These are phyloP conservation scores for Diphasiastrum complanatum DNA, from an alignment of 83 land plant species.

Conservation along the genomic window DNA sequence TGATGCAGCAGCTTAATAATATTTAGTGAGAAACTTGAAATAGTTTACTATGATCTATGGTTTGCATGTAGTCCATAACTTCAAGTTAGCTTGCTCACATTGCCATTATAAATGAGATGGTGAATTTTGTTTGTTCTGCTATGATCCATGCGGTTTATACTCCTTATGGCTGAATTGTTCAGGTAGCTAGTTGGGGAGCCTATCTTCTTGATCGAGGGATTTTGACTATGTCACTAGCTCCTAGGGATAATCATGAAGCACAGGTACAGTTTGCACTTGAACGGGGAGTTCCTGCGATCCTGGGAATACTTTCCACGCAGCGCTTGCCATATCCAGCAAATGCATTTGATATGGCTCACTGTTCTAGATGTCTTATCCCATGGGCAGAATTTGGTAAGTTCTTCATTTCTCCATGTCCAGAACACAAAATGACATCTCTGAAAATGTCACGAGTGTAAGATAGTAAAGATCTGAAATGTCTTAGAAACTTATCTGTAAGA, in stretches of 20 bases:
- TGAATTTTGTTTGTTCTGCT: too few species aligned
- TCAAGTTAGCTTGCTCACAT: too few species aligned
- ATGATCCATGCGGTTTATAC: too few species aligned
- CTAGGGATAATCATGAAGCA: constrained; percentile 52
- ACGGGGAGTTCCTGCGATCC: constrained; percentile 50
- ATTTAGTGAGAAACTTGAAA: too few species aligned
- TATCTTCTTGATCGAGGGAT: constrained; percentile 36
- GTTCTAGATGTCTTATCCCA: constrained; percentile 46
- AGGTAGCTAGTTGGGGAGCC: constrained; percentile 62
- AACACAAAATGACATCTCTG: background rate
- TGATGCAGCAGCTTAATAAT: too few species aligned
- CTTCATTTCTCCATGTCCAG: background rate
- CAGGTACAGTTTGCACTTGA: constrained; percentile 57
- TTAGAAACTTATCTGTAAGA: too few species aligned
- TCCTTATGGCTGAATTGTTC: background rate
- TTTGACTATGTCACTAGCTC: constrained; percentile 53
- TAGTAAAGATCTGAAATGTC: too few species aligned
- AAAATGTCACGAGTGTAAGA: background rate
- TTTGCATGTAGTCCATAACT: too few species aligned
- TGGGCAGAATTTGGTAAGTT: constrained; percentile 43
- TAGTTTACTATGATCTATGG: too few species aligned
- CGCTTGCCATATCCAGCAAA: constrained; percentile 44
- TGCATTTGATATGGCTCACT: constrained; percentile 55
- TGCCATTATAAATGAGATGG: too few species aligned
- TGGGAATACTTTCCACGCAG: constrained; percentile 41